Conservation (phyloP, 306 rosid species). For the Casuarina cunninghamiana region DNA sequence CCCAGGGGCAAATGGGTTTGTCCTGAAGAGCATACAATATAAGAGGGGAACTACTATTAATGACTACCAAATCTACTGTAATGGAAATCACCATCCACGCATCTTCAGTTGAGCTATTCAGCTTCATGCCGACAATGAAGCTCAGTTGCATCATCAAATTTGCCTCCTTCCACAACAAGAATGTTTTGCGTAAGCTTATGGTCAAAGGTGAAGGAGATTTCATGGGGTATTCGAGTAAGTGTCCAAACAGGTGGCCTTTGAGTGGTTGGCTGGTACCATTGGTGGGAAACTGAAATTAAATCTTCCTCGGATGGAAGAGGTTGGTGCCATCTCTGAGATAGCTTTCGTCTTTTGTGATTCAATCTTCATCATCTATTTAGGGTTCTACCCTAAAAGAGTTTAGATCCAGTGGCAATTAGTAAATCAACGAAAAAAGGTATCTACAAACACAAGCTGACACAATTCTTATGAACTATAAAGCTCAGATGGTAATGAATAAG, state of each 20-base stretch:
- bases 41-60: constrained; percentile 41
- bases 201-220: constrained; percentile 77
- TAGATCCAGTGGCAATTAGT: background rate
- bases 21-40: constrained; percentile 63
- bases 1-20: constrained; percentile 56
- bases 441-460: constrained; percentile 27
- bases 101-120: constrained; percentile 64
- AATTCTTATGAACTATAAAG: constrained; percentile 34
- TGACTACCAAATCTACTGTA: constrained; percentile 46
- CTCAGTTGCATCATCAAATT: constrained; percentile 42
- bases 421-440: background rate
- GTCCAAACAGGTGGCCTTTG: constrained; percentile 56
- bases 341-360: constrained; percentile 38
- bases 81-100: constrained; percentile 47
- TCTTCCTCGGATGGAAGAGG: constrained; percentile 62
- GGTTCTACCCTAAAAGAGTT: background rate
- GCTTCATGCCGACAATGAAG: constrained; percentile 50
- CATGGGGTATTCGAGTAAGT: constrained; percentile 61
- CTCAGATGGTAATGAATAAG: background rate
- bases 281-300: constrained; percentile 46
- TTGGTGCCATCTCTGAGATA: constrained; percentile 56
- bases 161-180: constrained; percentile 66
- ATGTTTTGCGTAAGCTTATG: constrained; percentile 53
- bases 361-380: background rate
- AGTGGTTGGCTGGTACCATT: constrained; percentile 34